These are phyloP conservation scores for Colletotrichum graminicola DNA, from an alignment of 2,329 filamentous ascomycete species.

Conservation along the genomic window DNA sequence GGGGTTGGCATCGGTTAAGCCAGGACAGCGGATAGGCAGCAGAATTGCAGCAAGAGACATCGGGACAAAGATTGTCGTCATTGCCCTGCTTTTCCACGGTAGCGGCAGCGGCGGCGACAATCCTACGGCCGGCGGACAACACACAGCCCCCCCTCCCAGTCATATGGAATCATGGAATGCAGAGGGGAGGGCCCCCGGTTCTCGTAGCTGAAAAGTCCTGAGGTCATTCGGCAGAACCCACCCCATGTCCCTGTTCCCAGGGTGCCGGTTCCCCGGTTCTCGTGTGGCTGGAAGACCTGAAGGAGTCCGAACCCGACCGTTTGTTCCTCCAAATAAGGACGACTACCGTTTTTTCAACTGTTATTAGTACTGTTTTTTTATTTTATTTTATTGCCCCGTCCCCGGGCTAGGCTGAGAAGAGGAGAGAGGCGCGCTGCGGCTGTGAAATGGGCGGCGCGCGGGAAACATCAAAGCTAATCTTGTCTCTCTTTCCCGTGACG, in stretches of 20 bases:
- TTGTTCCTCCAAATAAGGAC: neutral
- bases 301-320: constrained; percentile 3
- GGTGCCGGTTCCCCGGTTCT: neutral
- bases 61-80: neutral
- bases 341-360: neutral
- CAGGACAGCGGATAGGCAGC: neutral
- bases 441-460: constrained; percentile 3
- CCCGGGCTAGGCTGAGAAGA: constrained; percentile 21
- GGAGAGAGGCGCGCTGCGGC: constrained; percentile 19
- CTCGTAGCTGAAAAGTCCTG: neutral
- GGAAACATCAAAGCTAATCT: neutral
- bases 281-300: neutral
- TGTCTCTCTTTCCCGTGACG: neutral
- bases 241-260: constrained; percentile 4
- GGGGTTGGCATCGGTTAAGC: neutral
- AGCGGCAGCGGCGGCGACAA: neutral
- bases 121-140: neutral
- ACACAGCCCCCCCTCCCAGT: neutral
- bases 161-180: neutral
- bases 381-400: neutral
- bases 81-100: neutral
- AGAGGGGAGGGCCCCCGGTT: neutral
- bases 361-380: neutral
- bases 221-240: neutral
- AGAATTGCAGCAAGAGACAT: neutral